Base-by-base conservation (phyloP, 768 basidiomycete species). In the Kwoniella shandongensis region DNA sequence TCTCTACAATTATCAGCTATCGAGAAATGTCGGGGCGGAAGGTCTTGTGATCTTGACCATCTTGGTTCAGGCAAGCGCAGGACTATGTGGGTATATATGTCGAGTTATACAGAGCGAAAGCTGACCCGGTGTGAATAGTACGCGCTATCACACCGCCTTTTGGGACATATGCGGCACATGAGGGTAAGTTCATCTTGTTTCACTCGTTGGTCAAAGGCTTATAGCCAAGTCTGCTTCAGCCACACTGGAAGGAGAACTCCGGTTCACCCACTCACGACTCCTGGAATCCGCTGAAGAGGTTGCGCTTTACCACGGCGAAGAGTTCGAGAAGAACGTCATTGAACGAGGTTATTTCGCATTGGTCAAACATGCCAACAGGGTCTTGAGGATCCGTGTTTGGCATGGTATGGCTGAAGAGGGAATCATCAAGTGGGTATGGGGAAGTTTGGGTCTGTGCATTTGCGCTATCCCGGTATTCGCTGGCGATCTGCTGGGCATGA, bases 391-490 rank as follows among this genome's bases (percentile, higher is more conserved):
- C 61, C 81, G 87, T 30, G 89, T 93, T 83, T 89, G 87, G 87
- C 90, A 94, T 76, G 85, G 87, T 1, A 88, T 91, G 71, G 83
- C 87, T 17, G 94, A 99, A 76, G 94, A 98, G 76, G 91, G 89
- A 1, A 86, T 99, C 41, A 87, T 97, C 69, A 98, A 99, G 78
- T 97, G 70, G 70, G 70, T 93, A 7, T 99, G 94, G 94, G 93
- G 94, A 65, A 88, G 86, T 73, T 87, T 93, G 74, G 94, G 94
- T 36, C 86, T 92, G 69, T 83, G 88, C 50, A 83, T 93, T 3
- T 97, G 94, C 74, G 89, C 90, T 17, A 88, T 98, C 44, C 94
- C 94, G 0, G 87, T 94, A 6, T 99, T 99, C 78, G 84, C 91
- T 77, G 70, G 70, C 32, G 87, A 85, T 69, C 62, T 96, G 18